Evolutionary conservation across 257 asterid genomes (phyloP), one percentile per base, ranked within the genome.

Genomic region (Cinchona pubescens): DNA sequence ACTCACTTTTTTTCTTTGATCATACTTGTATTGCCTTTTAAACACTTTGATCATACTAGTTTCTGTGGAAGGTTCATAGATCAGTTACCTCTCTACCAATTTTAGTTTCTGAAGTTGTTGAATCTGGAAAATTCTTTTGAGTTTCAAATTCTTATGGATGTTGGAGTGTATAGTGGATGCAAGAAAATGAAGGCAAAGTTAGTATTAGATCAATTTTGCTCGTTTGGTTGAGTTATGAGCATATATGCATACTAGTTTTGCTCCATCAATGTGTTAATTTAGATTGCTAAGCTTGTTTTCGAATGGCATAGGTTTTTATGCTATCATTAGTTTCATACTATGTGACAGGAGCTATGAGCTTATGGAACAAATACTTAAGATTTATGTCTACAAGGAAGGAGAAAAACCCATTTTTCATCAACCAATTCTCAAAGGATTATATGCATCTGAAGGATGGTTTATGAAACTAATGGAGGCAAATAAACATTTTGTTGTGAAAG

Each of bases 381-480:
- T 91, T 79, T 90, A 93, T 71, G 84, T 87, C 73, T 93, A 89
- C 84, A 89, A 82, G 74, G 98, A 93, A 38, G 98, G 98, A 35
- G 88, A 81, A 72, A 93, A 88, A 76, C 98, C 98, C 21, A 86
- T 93, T 71, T 93, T 93, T 83, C 98, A 93, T 83, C 92, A 86
- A 77, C 98, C 97, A 18, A 80, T 85, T 67, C 88, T 90, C 49
- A 91, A 88, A 71, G 97, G 97, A 72, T 56, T 93, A 42, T 93
- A 93, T 80, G 97, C 98, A 46, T 90, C 97, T 7, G 97, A 93
- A 82, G 98, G 98, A 75, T 93, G 98, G 98, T 93, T 93, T 80
- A 93, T 93, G 94, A 93, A 93, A 79, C 89, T 93, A 76, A 89
- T 93, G 98, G 98, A 88, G 85, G 90, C 88, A 40, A 90, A 88